Evolutionary conservation across 495 filamentous ascomycete species (phyloP).

Genomic region (Neurospora sp.): DNA sequence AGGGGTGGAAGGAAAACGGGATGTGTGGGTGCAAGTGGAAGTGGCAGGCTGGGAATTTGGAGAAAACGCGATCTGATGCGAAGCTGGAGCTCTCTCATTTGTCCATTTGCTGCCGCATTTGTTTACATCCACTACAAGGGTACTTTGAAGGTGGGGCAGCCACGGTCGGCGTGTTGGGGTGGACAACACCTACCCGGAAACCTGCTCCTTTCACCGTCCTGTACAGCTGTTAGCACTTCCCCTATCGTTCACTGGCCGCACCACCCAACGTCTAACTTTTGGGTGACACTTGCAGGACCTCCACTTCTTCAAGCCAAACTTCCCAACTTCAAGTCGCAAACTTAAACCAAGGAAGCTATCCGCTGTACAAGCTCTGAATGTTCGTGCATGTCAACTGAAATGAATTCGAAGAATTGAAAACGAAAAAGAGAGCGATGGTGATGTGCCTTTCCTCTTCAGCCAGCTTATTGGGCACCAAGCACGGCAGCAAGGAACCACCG

Average conservation of each 20-base stretch:
- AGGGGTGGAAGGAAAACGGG: neutral
- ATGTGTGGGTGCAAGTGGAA: neutral
- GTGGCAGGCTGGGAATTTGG: neutral
- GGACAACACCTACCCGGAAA: neutral
- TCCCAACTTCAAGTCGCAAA: neutral
- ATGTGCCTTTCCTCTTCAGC: neutral
- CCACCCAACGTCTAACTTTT: neutral
- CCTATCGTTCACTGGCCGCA: neutral
- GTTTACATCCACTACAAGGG: neutral
- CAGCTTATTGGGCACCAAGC: neutral
- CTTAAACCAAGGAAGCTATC: neutral
- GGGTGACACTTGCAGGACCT: neutral
- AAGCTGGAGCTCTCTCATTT: neutral
- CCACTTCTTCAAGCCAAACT: neutral
- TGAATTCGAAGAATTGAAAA: neutral
- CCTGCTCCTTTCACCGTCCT: neutral
- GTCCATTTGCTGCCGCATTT: neutral
- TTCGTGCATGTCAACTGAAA: neutral
- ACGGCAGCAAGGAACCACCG: neutral
- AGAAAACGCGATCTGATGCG: neutral
- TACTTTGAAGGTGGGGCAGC: neutral
- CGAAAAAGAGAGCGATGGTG: neutral
- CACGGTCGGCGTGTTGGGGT: neutral
- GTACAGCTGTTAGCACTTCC: neutral
- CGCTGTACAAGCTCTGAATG: neutral